phyloP scores from a whole-genome alignment of 495 filamentous ascomycete genomes.

The Aspergillus indologenus region DNA sequence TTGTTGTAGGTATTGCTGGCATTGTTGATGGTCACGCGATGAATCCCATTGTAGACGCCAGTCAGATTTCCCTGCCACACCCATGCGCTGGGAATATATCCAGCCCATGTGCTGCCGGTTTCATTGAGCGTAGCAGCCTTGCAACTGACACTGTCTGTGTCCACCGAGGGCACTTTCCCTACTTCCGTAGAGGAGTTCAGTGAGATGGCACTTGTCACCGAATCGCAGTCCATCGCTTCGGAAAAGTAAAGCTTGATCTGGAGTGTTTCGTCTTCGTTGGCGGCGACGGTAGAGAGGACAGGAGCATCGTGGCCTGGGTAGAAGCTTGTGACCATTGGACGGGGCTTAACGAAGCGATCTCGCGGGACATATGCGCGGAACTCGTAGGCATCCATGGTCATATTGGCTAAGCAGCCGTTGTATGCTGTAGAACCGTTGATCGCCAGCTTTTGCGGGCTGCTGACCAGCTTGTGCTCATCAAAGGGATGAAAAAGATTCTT shows the following conservation, averaged over 20 bases:
- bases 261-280: constrained; percentile 43
- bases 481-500: constrained; percentile 66
- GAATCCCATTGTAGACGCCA: constrained; percentile 61
- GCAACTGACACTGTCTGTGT: constrained; percentile 42
- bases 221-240: constrained; percentile 57
- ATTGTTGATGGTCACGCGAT: constrained; percentile 58
- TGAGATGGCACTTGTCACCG: constrained; percentile 44
- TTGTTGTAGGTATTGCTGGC: constrained; percentile 35
- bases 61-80: constrained; percentile 47
- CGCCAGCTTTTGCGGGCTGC: constrained; percentile 31
- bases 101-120: constrained; percentile 28
- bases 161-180: constrained; percentile 36
- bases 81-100: constrained; percentile 53
- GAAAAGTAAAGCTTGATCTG: constrained; percentile 57
- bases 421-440: constrained; percentile 38
- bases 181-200: constrained; percentile 52
- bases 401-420: constrained; percentile 54
- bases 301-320: constrained; percentile 60
- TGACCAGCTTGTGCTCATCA: constrained; percentile 47
- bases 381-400: constrained; percentile 55
- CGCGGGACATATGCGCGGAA: constrained; percentile 62
- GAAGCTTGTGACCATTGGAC: constrained; percentile 64
- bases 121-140: constrained; percentile 22
- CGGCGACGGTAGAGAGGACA: constrained; percentile 45
- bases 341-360: constrained; percentile 41